Base-by-base conservation (phyloP, 352 stramenopile species). In the Phytophthora crassamura region DNA sequence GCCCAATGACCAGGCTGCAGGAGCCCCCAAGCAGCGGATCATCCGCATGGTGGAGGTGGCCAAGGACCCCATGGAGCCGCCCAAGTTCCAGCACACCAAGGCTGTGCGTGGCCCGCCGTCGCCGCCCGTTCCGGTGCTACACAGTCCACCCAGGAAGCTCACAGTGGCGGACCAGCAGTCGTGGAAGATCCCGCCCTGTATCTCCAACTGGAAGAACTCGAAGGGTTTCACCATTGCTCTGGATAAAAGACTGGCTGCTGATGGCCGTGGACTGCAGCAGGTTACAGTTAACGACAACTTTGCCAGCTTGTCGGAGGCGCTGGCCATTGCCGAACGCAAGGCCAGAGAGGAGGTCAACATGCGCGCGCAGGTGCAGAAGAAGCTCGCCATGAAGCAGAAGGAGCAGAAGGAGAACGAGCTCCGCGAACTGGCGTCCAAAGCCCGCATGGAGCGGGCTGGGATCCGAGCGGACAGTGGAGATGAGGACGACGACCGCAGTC, bases 161-260 rank as follows among this genome's bases (percentile, higher is more conserved):
- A 98, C 93, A 14, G 90, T 98, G 15, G 70, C 93, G 28, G 95
- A 98, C 66, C 91, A 98, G 74, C 88, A 98, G 74, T 92, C 91
- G 62, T 99, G 98, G 98, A 99, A 99, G 84, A 98, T 99, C 62
- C 98, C 98, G 16, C 97, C 98, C 11, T 98, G 97, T 70, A 98
- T 99, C 62, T 99, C 96, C 32, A 99, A 99, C 76, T 99, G 97
- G 98, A 99, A 99, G 73, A 99, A 99, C 84, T 93, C 93, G 0
- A 95, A 97, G 46, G 98, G 98, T 0, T 99, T 99, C 73, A 99
- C 97, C 7, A 99, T 99, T 75, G 97, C 98, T 22, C 78, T 99
- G 36, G 98, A 99, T 79, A 99, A 99, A 84, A 94, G 98, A 30
- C 88, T 99, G 15, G 98, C 98, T 0, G 97, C 97, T 14, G 98